These are phyloP conservation scores for Omphalotus olearius DNA, from an alignment of 1,284 basidiomycete species.

Conservation along the genomic window DNA sequence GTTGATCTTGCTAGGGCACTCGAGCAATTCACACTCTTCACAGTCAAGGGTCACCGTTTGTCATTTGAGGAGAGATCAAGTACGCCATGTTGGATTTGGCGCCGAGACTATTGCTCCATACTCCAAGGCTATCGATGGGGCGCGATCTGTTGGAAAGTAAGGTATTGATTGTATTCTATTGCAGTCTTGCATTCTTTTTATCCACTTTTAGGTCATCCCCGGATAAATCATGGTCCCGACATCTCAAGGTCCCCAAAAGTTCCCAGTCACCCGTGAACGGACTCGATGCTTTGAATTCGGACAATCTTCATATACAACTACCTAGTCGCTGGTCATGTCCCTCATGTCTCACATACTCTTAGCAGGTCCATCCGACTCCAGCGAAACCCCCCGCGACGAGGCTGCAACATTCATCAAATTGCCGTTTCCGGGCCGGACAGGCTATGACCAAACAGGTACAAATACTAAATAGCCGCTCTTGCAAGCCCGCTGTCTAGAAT, in stretches of 20 bases:
- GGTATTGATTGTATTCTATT: constrained; percentile 16
- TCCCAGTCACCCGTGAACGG: constrained; percentile 21
- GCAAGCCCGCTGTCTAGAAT: no score
- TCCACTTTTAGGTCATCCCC: constrained; percentile 22
- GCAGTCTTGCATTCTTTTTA: constrained; percentile 1
- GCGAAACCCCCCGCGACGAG: no score
- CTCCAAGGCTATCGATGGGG: constrained; percentile 15
- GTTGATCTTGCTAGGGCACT: constrained; percentile 27
- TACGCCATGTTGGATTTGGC: constrained; percentile 28
- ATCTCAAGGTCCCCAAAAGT: constrained; percentile 26
- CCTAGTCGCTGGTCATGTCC: constrained; percentile 19
- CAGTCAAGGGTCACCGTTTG: constrained; percentile 19
- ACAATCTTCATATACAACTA: neutral
- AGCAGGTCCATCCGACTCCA: no score
- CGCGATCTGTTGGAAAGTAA: constrained; percentile 19
- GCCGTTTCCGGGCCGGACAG: no score
- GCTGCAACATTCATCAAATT: no score
- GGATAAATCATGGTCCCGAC: constrained; percentile 29
- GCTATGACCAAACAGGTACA: no score
- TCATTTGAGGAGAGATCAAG: constrained; percentile 22
- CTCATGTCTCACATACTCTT: constrained; percentile 16
- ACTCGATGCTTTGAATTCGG: neutral
- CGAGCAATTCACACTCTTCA: constrained; percentile 24
- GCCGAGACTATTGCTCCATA: constrained; percentile 32
- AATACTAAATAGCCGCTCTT: no score